Evolutionary conservation across 106 monocot genomes (phyloP).

Genomic region (Amphibolis antarctica): DNA sequence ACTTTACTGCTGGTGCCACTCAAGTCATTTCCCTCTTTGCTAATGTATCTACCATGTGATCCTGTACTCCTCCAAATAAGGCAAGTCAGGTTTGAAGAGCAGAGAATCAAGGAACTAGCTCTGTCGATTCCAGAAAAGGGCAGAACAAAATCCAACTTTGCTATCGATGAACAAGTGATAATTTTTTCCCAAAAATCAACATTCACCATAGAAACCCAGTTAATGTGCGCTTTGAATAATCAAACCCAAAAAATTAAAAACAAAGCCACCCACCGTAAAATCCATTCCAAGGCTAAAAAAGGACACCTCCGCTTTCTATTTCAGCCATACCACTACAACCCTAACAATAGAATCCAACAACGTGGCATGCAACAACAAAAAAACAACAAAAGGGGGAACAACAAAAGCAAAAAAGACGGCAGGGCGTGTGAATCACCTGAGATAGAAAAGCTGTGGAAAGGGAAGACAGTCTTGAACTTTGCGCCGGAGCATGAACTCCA

Average conservation of each 20-base stretch:
- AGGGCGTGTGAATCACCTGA: constrained; percentile 9
- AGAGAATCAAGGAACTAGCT: background rate
- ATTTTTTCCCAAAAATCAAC: too few species aligned
- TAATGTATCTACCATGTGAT: background rate
- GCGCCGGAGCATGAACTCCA: background rate
- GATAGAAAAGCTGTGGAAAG: constrained; percentile 6
- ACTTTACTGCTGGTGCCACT: constrained; percentile 10
- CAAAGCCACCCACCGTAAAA: too few species aligned
- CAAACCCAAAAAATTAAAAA: too few species aligned
- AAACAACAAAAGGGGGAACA: background rate
- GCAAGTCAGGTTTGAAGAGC: background rate
- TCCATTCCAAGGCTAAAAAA: too few species aligned
- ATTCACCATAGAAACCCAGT: too few species aligned
- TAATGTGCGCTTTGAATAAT: too few species aligned
- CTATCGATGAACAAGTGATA: too few species aligned
- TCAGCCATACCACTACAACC: too few species aligned
- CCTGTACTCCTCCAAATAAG: background rate
- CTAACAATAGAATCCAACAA: too few species aligned
- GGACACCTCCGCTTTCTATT: too few species aligned
- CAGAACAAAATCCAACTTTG: background rate
- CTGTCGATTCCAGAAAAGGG: background rate
- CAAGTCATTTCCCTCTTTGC: constrained; percentile 5
- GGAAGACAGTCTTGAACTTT: constrained; percentile 9
- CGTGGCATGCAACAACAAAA: background rate
- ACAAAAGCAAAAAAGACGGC: background rate